Base-by-base conservation (phyloP, 2,329 filamentous ascomycete genomes). In the Fusarium albosuccineum region DNA sequence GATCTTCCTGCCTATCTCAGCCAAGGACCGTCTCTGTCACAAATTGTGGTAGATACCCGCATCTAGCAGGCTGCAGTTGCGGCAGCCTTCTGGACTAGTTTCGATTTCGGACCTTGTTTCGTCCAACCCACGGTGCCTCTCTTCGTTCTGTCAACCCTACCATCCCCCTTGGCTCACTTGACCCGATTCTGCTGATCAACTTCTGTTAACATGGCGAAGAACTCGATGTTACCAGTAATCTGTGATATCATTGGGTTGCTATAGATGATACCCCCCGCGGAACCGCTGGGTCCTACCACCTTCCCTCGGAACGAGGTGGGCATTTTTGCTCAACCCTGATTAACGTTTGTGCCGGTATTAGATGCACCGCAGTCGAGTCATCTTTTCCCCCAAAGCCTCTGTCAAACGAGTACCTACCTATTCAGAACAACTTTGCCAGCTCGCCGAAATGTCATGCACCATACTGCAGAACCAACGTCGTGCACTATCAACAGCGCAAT, bases 1-100 rank as follows among this genome's bases (percentile, higher is more conserved):
- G 36, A 49, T 41, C n/a, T 22, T 16, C 39, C 48, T 29, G 34
- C 42, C 37, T 40, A 48, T 34, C 40, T 46, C 29, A 37, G 55
- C 40, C 46, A 45, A 57, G 37, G 39, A 16, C 44, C 26, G 40
- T 46, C 45, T 22, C 51, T 50, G 60, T 62, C 45, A 39, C 39
- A 59, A 53, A 49, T 52, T 49, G 17, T 36, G 48, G 34, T 54
- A 33, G 40, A 39, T 26, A 27, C 51, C 39, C 51, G 42, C 53
- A 52, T 50, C 34, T 36, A 27, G 53, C 44, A 52, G 57, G 53
- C 40, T 45, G 52, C 56, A 46, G 55, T 42, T 62, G 56, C 52
- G 39, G 36, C 57, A 58, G 64, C 51, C 55, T 60, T 62, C 37
- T 57, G 37, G 27, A 54, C 34, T 40, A 55, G 49, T 41, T 60